Base-by-base conservation (phyloP, 2,329 filamentous ascomycete species). In the Colletotrichum cereale region DNA sequence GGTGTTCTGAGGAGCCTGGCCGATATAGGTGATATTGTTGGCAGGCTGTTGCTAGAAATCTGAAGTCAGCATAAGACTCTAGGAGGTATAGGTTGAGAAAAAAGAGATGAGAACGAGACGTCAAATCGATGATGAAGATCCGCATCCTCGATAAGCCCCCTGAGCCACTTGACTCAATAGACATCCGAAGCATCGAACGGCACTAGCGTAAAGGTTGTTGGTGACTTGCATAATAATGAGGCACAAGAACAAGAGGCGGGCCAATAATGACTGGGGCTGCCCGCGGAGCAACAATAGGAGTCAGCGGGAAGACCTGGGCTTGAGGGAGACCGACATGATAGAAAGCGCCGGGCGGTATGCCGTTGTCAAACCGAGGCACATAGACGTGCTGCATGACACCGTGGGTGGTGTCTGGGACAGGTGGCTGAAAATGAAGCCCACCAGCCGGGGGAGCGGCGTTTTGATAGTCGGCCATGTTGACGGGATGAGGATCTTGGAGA, bases 361-460 rank as follows among this genome's bases (percentile, higher is more conserved):
- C 77, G 53, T 76, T 78, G 75, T 89, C 88, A 74, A 82, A 83
- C 53, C 87, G 87, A 73, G 89, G 88, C 63, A 87, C 80, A 74
- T 89, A 90, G 26, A 84, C 83, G 73, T 91, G 88, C 36, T 83
- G 76, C 68, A 87, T 86, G 2, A 87, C 85, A 4, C 89, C 89
- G 76, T 85, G 83, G 53, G 85, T 86, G 21, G 88, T 89, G 74
- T 89, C 87, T 4, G 88, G 87, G 21, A 89, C 87, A 36, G 86
- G 88, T 1, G 89, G 89, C 76, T 90, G 86, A 75, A 87, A 90
- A 77, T 88, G 85, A 61, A 86, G 77, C 65, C 85, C 86, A 58
- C 76, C 76, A 38, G 80, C 78, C 52, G 83, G 81, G 73, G 82
- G 85, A n/a, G 75, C 77, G n/a, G 80, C 73, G 74, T 84, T 84